These are phyloP conservation scores for Voacanga thouarsii DNA, from an alignment of 257 asterid genomes.

Conservation along the genomic window DNA sequence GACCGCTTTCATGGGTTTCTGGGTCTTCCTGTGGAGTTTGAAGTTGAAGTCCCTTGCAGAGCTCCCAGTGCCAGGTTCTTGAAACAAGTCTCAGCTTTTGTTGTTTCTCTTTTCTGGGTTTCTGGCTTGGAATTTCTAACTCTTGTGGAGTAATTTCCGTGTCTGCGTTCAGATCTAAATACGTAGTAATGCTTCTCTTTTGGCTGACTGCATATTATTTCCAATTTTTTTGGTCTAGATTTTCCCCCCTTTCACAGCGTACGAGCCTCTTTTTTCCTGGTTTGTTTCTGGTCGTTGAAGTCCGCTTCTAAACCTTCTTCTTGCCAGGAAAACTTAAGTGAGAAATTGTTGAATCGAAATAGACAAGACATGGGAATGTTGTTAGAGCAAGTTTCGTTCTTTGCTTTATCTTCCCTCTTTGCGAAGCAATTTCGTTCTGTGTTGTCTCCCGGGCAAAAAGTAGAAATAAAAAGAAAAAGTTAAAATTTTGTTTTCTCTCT, in stretches of 20 bases:
- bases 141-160: not conserved
- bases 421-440: not conserved
- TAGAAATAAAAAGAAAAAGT: not conserved
- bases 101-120: not conserved
- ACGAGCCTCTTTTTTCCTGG: not conserved
- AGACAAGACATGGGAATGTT: not conserved
- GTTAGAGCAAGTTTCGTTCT: not conserved
- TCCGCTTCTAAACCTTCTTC: not conserved
- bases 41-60: slow-evolving; percentile 76
- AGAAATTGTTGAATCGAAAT: not conserved
- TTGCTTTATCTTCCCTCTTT: not conserved
- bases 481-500: too few relatives aligned
- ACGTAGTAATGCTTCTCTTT: not conserved
- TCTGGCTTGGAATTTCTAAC: not conserved
- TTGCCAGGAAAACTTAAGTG: not conserved
- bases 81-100: not conserved
- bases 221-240: not conserved
- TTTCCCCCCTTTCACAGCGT: not conserved
- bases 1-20: slow-evolving; percentile 89
- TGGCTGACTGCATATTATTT: not conserved
- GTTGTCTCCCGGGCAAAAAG: not conserved
- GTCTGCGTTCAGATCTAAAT: not conserved
- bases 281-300: not conserved
- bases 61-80: slow-evolving; percentile 94
- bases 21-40: slow-evolving; percentile 92